A percentile compares a stretch with the other conserved stretches of the same genome.
Evolutionary conservation across 1,139 yeast genomes (phyloP).

Genomic region (Candida sp.): DNA sequence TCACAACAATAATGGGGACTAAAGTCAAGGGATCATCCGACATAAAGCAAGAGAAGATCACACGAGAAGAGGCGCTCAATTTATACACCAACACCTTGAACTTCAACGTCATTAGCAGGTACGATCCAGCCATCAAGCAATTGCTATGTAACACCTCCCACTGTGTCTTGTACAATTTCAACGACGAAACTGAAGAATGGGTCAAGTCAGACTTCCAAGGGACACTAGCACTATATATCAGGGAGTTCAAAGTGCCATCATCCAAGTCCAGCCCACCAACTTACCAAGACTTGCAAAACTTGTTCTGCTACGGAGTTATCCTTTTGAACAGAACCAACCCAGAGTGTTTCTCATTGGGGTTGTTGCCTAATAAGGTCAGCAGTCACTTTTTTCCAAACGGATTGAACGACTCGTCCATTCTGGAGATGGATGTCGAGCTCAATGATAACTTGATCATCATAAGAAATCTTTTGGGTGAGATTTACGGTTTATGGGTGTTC

Average conservation of each 20-base stretch:
- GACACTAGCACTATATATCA: slow-evolving; percentile 75
- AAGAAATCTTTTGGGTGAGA: slow-evolving; percentile 74
- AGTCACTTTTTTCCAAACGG: slow-evolving; percentile 45
- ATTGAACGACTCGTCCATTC: slow-evolving; percentile 46
- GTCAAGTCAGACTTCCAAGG: slow-evolving; percentile 82
- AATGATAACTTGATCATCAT: slow-evolving; percentile 84
- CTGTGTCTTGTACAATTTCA: slow-evolving; percentile 77
- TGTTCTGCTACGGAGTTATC: slow-evolving; percentile 78
- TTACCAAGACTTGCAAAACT: slow-evolving; percentile 47
- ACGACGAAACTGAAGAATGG: slow-evolving; percentile 74
- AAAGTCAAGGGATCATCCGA: slow-evolving; percentile 4
- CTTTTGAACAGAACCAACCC: slow-evolving; percentile 77
- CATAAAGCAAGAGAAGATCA: slow-evolving; percentile 18
- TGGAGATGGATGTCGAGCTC: slow-evolving; percentile 71
- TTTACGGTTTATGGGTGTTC: slow-evolving; percentile 91
- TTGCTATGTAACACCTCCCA: slow-evolving; percentile 78
- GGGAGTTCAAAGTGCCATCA: slow-evolving; percentile 48
- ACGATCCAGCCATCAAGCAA: slow-evolving; percentile 82
- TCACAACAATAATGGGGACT: slow-evolving; percentile 5
- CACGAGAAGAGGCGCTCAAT: slow-evolving; percentile 48
- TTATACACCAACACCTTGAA: slow-evolving; percentile 74
- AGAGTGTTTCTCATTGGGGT: slow-evolving; percentile 80
- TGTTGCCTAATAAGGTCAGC: slow-evolving; percentile 62
- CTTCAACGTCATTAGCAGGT: slow-evolving; percentile 79
- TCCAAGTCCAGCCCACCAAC: slow-evolving; percentile 26